Percentiles rank a stretch among this genome's conserved stretches.
These are phyloP conservation scores for Phylloporus rhodoxanthus DNA, from an alignment of 768 basidiomycete genomes.

Conservation along the genomic window DNA sequence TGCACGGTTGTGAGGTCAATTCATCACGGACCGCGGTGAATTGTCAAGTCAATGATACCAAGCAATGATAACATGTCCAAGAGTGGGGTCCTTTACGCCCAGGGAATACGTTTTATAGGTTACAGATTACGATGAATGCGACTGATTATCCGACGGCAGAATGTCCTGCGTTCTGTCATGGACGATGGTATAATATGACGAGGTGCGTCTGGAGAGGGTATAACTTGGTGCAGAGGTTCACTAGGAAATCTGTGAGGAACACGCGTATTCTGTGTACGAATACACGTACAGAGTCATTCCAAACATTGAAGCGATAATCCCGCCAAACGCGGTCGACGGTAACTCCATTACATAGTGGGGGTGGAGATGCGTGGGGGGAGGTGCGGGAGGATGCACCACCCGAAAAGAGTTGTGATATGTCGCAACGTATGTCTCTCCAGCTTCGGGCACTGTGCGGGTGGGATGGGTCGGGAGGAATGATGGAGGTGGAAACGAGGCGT, in stretches of 20 bases:
- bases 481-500: slow-evolving; percentile 22
- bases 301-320: slow-evolving; percentile 59
- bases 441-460: slow-evolving; percentile 46
- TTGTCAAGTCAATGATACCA: slow-evolving; percentile 10
- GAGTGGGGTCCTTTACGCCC: slow-evolving; percentile 15
- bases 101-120: slow-evolving; percentile 26
- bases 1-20: slow-evolving; percentile 5
- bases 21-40: slow-evolving; percentile 9
- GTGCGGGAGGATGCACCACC: slow-evolving; percentile 30
- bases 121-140: slow-evolving; percentile 28
- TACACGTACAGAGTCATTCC: slow-evolving; percentile 43
- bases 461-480: slow-evolving; percentile 1
- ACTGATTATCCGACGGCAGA: slow-evolving; percentile 27
- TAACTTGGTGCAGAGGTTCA: slow-evolving; percentile 16
- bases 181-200: slow-evolving; percentile 27
- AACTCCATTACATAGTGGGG: slow-evolving; percentile 45
- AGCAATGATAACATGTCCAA: slow-evolving; percentile 24
- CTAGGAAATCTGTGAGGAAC: slow-evolving; percentile 13
- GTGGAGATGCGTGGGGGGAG: slow-evolving; percentile 29
- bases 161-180: slow-evolving; percentile 24
- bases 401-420: slow-evolving; percentile 56
- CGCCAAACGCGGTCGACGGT: slow-evolving; percentile 63
- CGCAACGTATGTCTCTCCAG: slow-evolving; percentile 60
- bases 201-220: slow-evolving; percentile 21
- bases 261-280: background rate